Conservation (phyloP, 2,329 filamentous ascomycete genomes). For the Diaporthe destruens region DNA sequence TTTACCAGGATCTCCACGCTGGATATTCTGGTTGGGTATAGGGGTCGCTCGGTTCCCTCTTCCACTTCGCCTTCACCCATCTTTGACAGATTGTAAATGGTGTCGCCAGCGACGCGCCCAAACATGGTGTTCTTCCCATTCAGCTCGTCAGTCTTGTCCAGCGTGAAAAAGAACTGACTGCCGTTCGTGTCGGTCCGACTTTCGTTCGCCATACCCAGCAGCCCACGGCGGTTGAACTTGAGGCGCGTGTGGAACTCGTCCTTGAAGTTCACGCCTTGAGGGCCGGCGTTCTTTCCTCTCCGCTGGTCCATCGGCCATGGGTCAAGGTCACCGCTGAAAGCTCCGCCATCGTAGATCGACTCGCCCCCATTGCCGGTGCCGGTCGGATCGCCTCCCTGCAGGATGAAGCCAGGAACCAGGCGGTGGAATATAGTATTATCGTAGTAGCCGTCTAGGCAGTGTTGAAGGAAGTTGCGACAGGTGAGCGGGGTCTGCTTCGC, state of each 20-base stretch:
- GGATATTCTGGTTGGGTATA: slow-evolving; percentile 87
- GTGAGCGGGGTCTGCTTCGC: slow-evolving; percentile 93
- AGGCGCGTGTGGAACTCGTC: slow-evolving; percentile 94
- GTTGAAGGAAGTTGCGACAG: slow-evolving; percentile 94
- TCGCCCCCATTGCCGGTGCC: slow-evolving; percentile 93
- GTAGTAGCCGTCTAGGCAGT: slow-evolving; percentile 96
- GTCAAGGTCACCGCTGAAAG: slow-evolving; percentile 79
- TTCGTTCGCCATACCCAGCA: slow-evolving; percentile 97
- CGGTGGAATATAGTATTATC: slow-evolving; percentile 94
- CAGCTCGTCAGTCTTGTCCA: slow-evolving; percentile 86
- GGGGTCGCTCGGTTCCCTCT: slow-evolving; percentile 82
- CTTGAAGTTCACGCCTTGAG: slow-evolving; percentile 71
- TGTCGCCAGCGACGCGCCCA: slow-evolving; percentile 90
- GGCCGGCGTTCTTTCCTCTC: slow-evolving; percentile 70
- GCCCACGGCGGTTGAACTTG: slow-evolving; percentile 90
- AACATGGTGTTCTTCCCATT: slow-evolving; percentile 94
- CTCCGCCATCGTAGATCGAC: slow-evolving; percentile 89
- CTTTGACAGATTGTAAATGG: slow-evolving; percentile 94
- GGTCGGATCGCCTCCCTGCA: slow-evolving; percentile 95
- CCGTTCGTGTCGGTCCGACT: slow-evolving; percentile 84
- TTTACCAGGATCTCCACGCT: slow-evolving; percentile 82
- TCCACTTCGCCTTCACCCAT: slow-evolving; percentile 90
- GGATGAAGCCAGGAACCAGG: slow-evolving; percentile 88
- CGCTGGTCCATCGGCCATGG: slow-evolving; percentile 77
- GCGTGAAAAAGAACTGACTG: slow-evolving; percentile 96